Base-by-base conservation (phyloP, 2,329 filamentous ascomycete genomes). In the Lachnellula suecica region DNA sequence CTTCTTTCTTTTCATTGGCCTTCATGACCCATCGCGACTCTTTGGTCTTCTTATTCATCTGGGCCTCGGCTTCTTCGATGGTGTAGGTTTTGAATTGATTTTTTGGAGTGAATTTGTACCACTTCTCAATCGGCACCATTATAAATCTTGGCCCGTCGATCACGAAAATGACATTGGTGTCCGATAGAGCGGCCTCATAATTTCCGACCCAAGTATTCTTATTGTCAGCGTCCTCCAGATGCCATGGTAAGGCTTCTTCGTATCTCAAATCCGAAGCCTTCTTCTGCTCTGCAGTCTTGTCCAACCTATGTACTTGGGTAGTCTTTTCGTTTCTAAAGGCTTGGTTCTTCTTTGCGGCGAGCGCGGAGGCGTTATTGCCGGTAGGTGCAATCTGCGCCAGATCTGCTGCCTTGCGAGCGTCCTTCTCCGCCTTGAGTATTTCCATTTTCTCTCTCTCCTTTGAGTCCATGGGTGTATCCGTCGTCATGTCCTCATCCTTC, bases 221-320 rank as follows among this genome's bases (percentile, higher is more conserved):
- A 59, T 91, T 91, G 65, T 99, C 93, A 37, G 92, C 95, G 69
- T 99, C 94, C 68, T 99, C 94, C 31, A 99, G 72, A 68, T 97
- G 92, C 94, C 94, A 99, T 5, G 94, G 94, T 45, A 97, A 76
- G 4, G 93, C 91, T 70, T 99, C 94, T 68, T 97, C 94, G 61
- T 97, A 99, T 58, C 92, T 87, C 72, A 83, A 84, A 51, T 83
- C 82, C 0, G 79, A 77, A 52, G 84, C 79, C 75, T 79, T 95
- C 79, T 81, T 94, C 75, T 73, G 80, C 2, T 83, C 84, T 66
- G 85, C 82, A 5, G 81, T 79, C 49, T 81, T 80, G 52, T 95
- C 89, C n/a, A 88, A 83, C 60, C 90, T 85, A 66, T 89, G 91
- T 20, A 96, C 88, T 63, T 91, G 89, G 58, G 91, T 88, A 1